Evolutionary conservation across 495 filamentous ascomycete species (phyloP).

Genomic region (Clavariopsis aquatica): DNA sequence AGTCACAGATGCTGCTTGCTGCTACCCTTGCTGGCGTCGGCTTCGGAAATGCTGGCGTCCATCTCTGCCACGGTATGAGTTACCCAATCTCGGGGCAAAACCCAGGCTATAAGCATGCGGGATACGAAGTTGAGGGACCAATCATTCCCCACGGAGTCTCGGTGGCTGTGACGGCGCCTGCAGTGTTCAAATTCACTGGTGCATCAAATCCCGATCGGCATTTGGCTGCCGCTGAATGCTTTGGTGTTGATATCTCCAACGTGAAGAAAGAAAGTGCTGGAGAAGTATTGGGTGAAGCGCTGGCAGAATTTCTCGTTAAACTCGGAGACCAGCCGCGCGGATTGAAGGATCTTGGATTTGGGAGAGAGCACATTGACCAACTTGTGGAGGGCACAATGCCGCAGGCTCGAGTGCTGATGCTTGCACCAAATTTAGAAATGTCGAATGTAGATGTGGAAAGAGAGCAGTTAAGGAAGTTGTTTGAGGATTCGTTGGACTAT

Average conservation of each 20-base stretch:
- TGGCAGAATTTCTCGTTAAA: conserved; percentile 73
- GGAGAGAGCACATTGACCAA: conserved; percentile 66
- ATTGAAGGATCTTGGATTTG: conserved; percentile 80
- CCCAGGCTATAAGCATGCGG: conserved; percentile 80
- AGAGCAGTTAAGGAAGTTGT: conserved; percentile 62
- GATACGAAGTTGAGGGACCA: conserved; percentile 70
- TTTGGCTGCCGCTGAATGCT: conserved; percentile 81
- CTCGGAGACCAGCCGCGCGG: conserved; percentile 90
- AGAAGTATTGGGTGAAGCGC: conserved; percentile 77
- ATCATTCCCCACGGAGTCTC: conserved; percentile 96
- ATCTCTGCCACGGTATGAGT: conserved; percentile 95
- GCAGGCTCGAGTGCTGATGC: conserved; percentile 83
- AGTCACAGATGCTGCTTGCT: conserved; percentile 91
- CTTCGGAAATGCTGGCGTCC: conserved; percentile 96
- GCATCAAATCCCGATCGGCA: conserved; percentile 90
- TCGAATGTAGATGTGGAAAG: conserved; percentile 63
- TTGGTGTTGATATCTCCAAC: conserved; percentile 83
- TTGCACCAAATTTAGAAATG: conserved; percentile 79
- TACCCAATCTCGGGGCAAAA: conserved; percentile 96
- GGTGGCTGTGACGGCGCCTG: conserved; percentile 90
- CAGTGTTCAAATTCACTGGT: conserved; percentile 91
- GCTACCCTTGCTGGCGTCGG: conserved; percentile 93
- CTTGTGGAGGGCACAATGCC: conserved; percentile 94
- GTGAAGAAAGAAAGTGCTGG: conserved; percentile 87
- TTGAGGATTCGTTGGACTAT: conserved; percentile 69